Base-by-base conservation (phyloP, 2,329 filamentous ascomycete genomes). In the Penicillium glabrum region DNA sequence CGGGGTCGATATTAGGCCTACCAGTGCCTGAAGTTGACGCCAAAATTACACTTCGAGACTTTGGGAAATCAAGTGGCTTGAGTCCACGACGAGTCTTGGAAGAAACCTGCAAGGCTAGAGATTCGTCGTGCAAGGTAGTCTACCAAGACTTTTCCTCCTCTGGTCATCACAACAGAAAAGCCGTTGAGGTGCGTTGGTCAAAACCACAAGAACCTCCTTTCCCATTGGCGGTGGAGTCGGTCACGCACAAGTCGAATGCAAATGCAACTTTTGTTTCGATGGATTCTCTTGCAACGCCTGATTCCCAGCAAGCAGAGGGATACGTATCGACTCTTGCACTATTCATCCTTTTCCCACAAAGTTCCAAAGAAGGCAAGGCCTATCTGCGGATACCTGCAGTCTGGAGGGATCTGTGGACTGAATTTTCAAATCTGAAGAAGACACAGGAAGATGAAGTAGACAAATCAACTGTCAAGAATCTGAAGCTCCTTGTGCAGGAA, bases 351-450 rank as follows among this genome's bases (percentile, higher is more conserved):
- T 96, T 92, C 62, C 86, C 86, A 1, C 83, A 84, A n/a, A 90
- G 87, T 16, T 76, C 85, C 0, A 95, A 91, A 65, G 93, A 98
- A 68, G 91, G 96, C 61, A 98, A 96, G 71, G 85, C 91, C 2
- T 89, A 88, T 57, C 72, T 96, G 60, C 85, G 90, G 50, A 79
- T 99, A 16, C 91, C 93, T 4, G 81, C 88, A 0, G 82, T 85
- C 2, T 99, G 91, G 89, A 87, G 90, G 70, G 90, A 96, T 62
- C 78, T 97, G 1, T 97, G 93, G 87, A 82, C 83, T 10, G 92
- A 98, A 69, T 83, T 96, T 57, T 80, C 86, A 0, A 85, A 87
- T 50, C 76, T 82, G 21, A 89, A 87, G 67, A 93, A 91, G 71
- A 84, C 83, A 44, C 81, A 89, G 51, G 77, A 85, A 5, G 90